These are phyloP conservation scores for Phytophthora megakarya DNA, from an alignment of 352 stramenopile species.

Conservation along the genomic window DNA sequence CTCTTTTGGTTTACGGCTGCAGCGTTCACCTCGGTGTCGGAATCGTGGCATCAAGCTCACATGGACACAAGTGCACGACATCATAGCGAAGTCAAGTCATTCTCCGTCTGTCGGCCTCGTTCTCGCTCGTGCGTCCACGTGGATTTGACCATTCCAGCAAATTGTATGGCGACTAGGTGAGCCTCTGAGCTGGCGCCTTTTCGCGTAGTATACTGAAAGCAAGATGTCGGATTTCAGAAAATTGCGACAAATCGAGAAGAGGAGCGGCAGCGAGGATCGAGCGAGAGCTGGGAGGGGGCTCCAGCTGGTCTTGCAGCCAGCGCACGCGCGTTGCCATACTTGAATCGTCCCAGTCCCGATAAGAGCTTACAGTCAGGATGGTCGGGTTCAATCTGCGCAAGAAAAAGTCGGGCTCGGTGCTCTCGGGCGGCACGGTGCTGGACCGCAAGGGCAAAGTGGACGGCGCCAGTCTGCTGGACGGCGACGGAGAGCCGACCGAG, in stretches of 20 bases:
- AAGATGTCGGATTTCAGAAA: conserved; percentile 26
- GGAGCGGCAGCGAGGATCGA: conserved; percentile 34
- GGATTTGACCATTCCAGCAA: conserved; percentile 30
- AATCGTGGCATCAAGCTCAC: background rate
- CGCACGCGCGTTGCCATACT: conserved; percentile 25
- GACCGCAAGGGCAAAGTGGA: conserved; percentile 88
- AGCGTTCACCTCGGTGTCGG: background rate
- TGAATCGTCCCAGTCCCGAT: conserved; percentile 34
- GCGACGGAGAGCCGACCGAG: conserved; percentile 77
- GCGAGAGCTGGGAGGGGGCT: conserved; percentile 35
- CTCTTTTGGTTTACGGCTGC: conserved; percentile 1
- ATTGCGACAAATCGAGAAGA: conserved; percentile 42
- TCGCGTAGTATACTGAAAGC: conserved; percentile 19
- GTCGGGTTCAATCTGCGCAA: conserved; percentile 81
- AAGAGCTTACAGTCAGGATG: conserved; percentile 34
- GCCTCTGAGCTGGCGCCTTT: conserved; percentile 34
- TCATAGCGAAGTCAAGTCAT: conserved; percentile 24
- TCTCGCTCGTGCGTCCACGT: conserved; percentile 36
- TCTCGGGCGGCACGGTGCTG: conserved; percentile 74
- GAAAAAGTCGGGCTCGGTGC: conserved; percentile 78
- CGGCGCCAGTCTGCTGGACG: conserved; percentile 80
- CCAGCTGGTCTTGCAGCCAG: conserved; percentile 15
- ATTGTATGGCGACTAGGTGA: conserved; percentile 11
- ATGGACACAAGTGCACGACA: conserved; percentile 17
- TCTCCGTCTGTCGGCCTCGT: conserved; percentile 29